Base-by-base conservation (phyloP, 257 asterid genomes). In the Osmanthus fragrans region DNA sequence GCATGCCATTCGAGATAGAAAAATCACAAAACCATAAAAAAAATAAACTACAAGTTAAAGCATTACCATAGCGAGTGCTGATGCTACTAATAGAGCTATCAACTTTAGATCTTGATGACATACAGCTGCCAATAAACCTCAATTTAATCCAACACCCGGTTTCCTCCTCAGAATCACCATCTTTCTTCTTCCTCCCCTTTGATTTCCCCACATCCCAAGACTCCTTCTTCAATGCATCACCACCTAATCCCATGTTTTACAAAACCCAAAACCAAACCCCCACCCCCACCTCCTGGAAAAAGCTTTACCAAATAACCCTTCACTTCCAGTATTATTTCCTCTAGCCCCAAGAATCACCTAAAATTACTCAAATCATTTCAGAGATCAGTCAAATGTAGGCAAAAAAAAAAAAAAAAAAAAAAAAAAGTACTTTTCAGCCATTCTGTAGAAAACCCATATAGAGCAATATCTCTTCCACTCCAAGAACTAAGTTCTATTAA, bases 61-160 rank as follows among this genome's bases (percentile, higher is more conserved):
- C 21, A 68, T 81, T 86, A 89, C 92, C 92, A 75, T 33, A 60
- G 68, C 74, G 77, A 71, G 84, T 85, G 25, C 85, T 85, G 83
- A 85, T 87, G 83, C 89, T 88, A 79, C 91, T 89, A 79, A 83
- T 73, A 60, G 92, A 85, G 86, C 82, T 87, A 72, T 89, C 92
- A 79, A 89, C 92, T 84, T 89, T 87, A 79, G 91, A 89, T 85
- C 89, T 86, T 80, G 91, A 89, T 81, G 87, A 89, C 54, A 87
- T 80, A 83, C 89, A 85, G 81, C 85, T 75, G 51, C 89, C 82
- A 70, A 87, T 83, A 76, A 80, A 82, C 85, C 89, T 87, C 60
- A 83, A 83, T 80, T 89, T 89, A 36, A 80, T 72, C 87, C 92
- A 88, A 77, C 90, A 84, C 37, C 89, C 87, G 76, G 83, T 76